Conservation (phyloP, 352 stramenopile genomes). For the Phytophthora nicotianae region DNA sequence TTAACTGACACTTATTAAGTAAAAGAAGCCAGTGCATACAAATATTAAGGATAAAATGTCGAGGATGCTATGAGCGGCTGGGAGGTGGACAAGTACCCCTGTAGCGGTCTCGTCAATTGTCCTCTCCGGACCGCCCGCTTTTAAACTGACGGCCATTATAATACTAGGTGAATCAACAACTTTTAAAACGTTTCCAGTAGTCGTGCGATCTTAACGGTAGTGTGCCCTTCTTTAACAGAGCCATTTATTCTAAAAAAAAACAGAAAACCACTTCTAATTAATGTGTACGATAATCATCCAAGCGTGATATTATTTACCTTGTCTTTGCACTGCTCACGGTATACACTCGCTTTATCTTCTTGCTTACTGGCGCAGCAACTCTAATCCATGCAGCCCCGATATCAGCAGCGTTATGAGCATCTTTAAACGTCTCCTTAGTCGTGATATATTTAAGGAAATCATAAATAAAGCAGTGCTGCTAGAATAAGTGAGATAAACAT, state of each 20-base stretch:
- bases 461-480: background rate
- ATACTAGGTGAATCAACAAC: background rate
- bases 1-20: too few species aligned
- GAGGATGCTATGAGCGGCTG: too few species aligned
- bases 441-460: background rate
- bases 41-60: too few species aligned
- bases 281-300: background rate
- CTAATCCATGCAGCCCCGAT: background rate
- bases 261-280: background rate
- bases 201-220: background rate
- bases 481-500: background rate
- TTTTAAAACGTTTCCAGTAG: slow-evolving; percentile 10
- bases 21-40: too few species aligned
- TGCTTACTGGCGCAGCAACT: background rate
- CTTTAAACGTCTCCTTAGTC: background rate
- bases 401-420: background rate
- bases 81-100: too few species aligned
- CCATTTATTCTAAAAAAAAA: background rate
- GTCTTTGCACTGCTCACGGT: background rate
- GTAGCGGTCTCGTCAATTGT: too few species aligned
- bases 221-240: background rate
- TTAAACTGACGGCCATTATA: too few species aligned
- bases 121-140: too few species aligned
- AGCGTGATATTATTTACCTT: background rate
- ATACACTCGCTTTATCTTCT: background rate